Evolutionary conservation across 225 moss, liverwort and hornwort species (phyloP).

Genomic region (Rhytidiadelphus loreus): DNA sequence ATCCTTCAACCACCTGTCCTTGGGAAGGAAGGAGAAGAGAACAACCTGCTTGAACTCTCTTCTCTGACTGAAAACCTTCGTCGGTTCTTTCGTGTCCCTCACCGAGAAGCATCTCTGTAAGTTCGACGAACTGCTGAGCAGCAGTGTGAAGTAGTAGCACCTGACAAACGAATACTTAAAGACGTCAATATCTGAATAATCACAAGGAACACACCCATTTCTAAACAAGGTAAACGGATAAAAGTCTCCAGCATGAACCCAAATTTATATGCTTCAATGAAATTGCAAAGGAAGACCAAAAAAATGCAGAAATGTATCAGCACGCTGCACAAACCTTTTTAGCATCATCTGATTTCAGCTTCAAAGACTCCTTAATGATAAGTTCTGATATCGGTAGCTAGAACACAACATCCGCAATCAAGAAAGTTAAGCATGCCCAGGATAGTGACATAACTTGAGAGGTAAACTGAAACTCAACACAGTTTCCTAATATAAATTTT

Average conservation of each 20-base stretch:
- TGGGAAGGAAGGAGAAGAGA: not conserved
- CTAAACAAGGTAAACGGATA: not conserved
- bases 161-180: constrained; percentile 3
- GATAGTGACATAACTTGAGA: not conserved
- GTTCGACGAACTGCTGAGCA: constrained; percentile 21
- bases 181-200: not conserved
- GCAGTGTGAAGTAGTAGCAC: constrained; percentile 31
- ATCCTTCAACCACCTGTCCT: not conserved
- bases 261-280: not conserved
- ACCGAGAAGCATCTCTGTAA: constrained; percentile 12
- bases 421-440: not conserved
- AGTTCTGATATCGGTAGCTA: constrained; percentile 60
- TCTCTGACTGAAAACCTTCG: constrained; percentile 7
- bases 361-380: constrained; percentile 67
- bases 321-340: constrained; percentile 35
- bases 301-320: not conserved
- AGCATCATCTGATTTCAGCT: constrained; percentile 73
- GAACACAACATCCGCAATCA: not conserved
- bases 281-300: not conserved
- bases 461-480: not conserved
- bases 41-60: constrained; percentile 34
- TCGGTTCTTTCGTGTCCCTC: constrained; percentile 3
- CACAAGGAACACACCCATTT: not conserved
- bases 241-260: not conserved
- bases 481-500: not conserved